These are phyloP conservation scores for Thuidium tamariscinum DNA, from an alignment of 225 moss, liverwort and hornwort genomes.

Conservation along the genomic window DNA sequence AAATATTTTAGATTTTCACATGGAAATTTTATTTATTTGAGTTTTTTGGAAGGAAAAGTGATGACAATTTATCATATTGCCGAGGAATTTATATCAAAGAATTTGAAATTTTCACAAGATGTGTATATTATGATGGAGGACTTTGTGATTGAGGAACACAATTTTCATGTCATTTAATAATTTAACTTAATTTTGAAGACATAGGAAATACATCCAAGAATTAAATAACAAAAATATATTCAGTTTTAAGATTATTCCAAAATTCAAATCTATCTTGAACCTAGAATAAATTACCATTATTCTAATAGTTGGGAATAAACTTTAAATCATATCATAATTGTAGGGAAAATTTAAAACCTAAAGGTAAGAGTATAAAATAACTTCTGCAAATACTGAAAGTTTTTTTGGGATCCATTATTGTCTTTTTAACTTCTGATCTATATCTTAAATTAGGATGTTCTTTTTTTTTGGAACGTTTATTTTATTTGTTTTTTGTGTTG, in stretches of 20 bases:
- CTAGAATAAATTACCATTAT: neutral
- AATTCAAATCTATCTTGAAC: neutral
- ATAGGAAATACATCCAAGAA: neutral
- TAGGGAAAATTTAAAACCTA: accelerated
- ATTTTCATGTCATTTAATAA: neutral
- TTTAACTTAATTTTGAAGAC: neutral
- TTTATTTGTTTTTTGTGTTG: too few species aligned
- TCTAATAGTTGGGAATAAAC: neutral
- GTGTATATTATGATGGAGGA: neutral
- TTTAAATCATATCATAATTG: neutral
- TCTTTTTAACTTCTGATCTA: neutral
- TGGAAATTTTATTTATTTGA: neutral
- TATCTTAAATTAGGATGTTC: too few species aligned
- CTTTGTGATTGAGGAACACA: neutral
- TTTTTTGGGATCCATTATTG: neutral
- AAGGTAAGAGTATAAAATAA: neutral
- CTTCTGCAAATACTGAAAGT: accelerated
- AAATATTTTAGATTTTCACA: neutral
- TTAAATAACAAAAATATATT: neutral
- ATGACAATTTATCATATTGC: neutral
- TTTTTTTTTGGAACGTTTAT: too few species aligned
- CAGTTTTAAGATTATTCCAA: too few species aligned
- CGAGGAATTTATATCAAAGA: too few species aligned
- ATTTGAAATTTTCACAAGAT: accelerated
- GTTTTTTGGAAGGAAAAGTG: neutral